phyloP scores from a whole-genome alignment of 805 yeast species.

The Wickerhamomyces rabaulensis region DNA sequence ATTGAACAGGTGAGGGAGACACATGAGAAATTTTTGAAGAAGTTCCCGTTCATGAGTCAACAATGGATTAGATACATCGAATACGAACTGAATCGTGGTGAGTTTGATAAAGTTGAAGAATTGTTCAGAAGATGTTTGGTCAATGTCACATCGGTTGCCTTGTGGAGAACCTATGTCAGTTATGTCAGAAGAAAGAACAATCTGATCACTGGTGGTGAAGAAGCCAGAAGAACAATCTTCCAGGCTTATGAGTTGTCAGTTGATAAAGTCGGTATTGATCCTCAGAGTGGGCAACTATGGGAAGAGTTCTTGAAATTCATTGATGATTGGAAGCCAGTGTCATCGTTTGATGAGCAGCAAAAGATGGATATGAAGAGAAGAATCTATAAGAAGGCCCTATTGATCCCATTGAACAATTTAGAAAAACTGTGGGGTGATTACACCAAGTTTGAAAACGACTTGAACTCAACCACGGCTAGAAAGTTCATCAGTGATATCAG shows the following conservation, averaged over 20 bases:
- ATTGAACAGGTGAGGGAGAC: conserved; percentile 52
- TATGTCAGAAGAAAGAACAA: conserved; percentile 68
- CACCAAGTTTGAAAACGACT: conserved; percentile 76
- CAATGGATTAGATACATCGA: conserved; percentile 75
- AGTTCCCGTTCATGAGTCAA: conserved; percentile 63
- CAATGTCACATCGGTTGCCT: conserved; percentile 53
- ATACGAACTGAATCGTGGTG: conserved; percentile 58
- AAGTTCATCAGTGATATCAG: conserved; percentile 70
- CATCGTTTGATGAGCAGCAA: conserved; percentile 81
- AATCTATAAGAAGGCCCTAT: conserved; percentile 61
- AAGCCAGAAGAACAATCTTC: conserved; percentile 64
- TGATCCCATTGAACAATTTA: conserved; percentile 70
- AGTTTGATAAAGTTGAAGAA: conserved; percentile 59
- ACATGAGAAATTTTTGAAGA: conserved; percentile 54
- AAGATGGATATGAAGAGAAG: conserved; percentile 72
- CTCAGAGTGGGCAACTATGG: conserved; percentile 70
- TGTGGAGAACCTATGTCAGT: conserved; percentile 74
- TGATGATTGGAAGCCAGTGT: conserved; percentile 70
- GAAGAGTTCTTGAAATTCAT: conserved; percentile 75
- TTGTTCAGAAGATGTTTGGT: conserved; percentile 62
- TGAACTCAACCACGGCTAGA: conserved; percentile 69
- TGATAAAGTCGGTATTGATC: conserved; percentile 73
- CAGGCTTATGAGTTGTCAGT: conserved; percentile 84
- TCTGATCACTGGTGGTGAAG: conserved; percentile 76
- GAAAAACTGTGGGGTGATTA: conserved; percentile 80